Base-by-base conservation (phyloP, 129 eudicot genomes). In the Mikania micrantha region DNA sequence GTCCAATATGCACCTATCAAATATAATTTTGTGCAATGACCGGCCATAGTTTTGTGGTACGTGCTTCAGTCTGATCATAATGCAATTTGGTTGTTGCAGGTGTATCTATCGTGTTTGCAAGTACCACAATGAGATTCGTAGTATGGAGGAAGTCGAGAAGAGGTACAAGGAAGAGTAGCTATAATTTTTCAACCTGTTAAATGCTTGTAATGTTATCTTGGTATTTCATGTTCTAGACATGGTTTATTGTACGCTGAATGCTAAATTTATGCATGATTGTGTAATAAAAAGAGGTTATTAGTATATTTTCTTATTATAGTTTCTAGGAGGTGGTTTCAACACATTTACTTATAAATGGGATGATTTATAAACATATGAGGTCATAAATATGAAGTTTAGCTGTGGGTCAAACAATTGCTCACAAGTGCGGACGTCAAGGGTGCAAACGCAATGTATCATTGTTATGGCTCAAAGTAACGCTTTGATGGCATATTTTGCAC, bases 91-190 rank as follows among this genome's bases (percentile, higher is more conserved):
- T 82, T 10, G 60, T 8, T 80, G 58, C 69, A 91, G 96, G 97
- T 91, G 94, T 66, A 78, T 86, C 74, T 88, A 84, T 67, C 96
- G 94, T 56, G 66, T 90, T 21, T 84, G 91, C 80, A 86, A 84
- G 83, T 90, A 82, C 79, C 24, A 84, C 84, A 86, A 76, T 72
- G 97, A 90, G 74, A 80, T 90, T 45, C 72, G 74, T 24, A 81
- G 84, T 78, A 60, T 90, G 85, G 97, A 90, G 77, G 85, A 84
- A 82, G 79, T 82, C n/a, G 97, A 84, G 75, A 90, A 90, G 95
- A 86, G 97, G 74, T 76, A 75, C 85, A 90, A 90, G 74, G 91
- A 86, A 32, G 80, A 84, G 87, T 90, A 90, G 79, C 15, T 35
- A 69, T 67, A 32, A 32, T 60, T 54, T 40, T 39, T 7, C 13